Conservation (phyloP, 2,329 filamentous ascomycete genomes). For the Penicillium brevicompactum region DNA sequence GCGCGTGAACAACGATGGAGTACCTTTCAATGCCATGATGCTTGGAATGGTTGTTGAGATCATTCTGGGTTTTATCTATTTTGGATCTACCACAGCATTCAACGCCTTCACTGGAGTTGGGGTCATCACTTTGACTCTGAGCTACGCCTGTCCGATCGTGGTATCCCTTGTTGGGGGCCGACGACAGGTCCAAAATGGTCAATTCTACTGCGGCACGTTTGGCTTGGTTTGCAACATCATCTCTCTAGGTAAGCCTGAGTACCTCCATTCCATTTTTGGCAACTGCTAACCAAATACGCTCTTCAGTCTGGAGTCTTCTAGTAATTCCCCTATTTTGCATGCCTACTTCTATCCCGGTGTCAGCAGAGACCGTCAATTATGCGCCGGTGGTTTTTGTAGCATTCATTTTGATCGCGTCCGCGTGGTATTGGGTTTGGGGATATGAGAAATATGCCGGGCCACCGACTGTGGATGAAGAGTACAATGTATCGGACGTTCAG, state of each 20-base stretch:
- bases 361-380: conserved; percentile 66
- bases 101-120: conserved; percentile 77
- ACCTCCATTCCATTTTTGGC: background rate
- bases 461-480: conserved; percentile 12
- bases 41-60: conserved; percentile 69
- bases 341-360: conserved; percentile 59
- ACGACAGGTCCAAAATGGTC: conserved; percentile 50
- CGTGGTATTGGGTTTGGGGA: conserved; percentile 71
- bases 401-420: conserved; percentile 60
- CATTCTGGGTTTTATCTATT: conserved; percentile 73
- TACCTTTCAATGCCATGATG: conserved; percentile 68
- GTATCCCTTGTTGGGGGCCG: conserved; percentile 61
- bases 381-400: conserved; percentile 70
- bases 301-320: conserved; percentile 59
- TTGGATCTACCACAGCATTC: conserved; percentile 73
- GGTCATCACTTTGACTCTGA: conserved; percentile 71
- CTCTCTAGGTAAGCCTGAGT: conserved; percentile 56
- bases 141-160: conserved; percentile 67
- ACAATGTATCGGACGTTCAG: conserved; percentile 1
- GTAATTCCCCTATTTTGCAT: conserved; percentile 68
- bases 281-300: background rate
- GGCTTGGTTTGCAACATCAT: conserved; percentile 65
- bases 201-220: conserved; percentile 58
- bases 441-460: conserved; percentile 54
- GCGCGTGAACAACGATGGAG: conserved; percentile 62